phyloP scores from a whole-genome alignment of 2,329 filamentous ascomycete species.

The Cordyceps militaris region DNA sequence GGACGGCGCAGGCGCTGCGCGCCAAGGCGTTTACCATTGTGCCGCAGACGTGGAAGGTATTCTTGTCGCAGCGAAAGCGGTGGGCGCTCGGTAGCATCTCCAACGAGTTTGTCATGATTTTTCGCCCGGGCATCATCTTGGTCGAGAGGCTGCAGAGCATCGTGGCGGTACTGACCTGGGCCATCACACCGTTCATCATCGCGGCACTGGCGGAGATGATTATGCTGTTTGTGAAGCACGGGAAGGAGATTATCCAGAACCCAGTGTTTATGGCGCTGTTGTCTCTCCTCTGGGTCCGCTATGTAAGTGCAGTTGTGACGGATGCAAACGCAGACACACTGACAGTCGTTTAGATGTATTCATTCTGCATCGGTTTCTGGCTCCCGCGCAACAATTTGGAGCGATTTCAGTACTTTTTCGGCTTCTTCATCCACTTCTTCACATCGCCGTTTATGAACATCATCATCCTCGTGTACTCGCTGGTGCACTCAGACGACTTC shows the following conservation, averaged over 20 bases:
- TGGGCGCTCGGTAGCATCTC: conserved; percentile 42
- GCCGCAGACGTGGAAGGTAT: conserved; percentile 38
- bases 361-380: conserved; percentile 36
- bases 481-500: conserved; percentile 37
- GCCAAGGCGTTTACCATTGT: conserved; percentile 42
- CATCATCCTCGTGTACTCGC: conserved; percentile 34
- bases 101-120: conserved; percentile 44
- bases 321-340: not conserved
- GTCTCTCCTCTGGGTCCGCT: conserved; percentile 30
- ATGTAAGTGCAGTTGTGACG: conserved; percentile 27
- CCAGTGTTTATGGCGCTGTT: conserved; percentile 31
- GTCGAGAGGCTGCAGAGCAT: conserved; percentile 39
- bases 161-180: conserved; percentile 40
- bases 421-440: conserved; percentile 30
- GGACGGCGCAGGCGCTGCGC: conserved; percentile 39
- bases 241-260: conserved; percentile 27
- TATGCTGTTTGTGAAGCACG: conserved; percentile 27
- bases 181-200: conserved; percentile 38
- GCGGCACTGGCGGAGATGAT: conserved; percentile 32
- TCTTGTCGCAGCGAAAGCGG: conserved; percentile 41
- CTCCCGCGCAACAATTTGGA: conserved; percentile 32
- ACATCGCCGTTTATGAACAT: conserved; percentile 38
- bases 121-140: conserved; percentile 33
- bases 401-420: conserved; percentile 31
- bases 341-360: conserved; percentile 27